Percentiles rank a stretch among this genome's conserved stretches.
Evolutionary conservation across 2,329 filamentous ascomycete genomes (phyloP).

Genomic region (Pestalotiopsis sp.): DNA sequence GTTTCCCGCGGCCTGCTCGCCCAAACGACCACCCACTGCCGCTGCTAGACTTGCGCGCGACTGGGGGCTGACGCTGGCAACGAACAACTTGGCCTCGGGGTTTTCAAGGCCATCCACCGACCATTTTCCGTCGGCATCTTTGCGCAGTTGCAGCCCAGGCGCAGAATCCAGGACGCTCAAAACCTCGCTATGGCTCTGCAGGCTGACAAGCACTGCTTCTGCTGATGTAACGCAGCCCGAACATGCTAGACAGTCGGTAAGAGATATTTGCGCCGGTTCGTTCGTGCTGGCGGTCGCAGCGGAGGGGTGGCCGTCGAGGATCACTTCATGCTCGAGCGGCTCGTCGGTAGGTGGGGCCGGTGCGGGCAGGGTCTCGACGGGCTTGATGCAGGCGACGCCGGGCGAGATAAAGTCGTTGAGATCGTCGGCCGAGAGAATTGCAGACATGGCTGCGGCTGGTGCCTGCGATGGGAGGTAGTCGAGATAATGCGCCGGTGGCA

Average conservation of each 20-base stretch:
- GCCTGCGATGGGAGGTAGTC: not conserved
- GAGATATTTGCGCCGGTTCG: constrained; percentile 85
- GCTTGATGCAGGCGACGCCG: constrained; percentile 97
- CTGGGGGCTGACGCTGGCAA: constrained; percentile 93
- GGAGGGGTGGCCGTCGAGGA: constrained; percentile 80
- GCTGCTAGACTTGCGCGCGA: constrained; percentile 86
- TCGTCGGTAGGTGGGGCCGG: constrained; percentile 47
- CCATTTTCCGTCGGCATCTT: constrained; percentile 35
- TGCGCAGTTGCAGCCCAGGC: constrained; percentile 47
- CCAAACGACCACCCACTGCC: constrained; percentile 72
- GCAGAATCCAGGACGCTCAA: constrained; percentile 76
- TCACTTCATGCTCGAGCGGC: constrained; percentile 75
- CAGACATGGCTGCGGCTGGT: constrained; percentile 70
- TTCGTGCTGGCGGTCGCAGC: constrained; percentile 54
- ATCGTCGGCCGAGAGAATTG: constrained; percentile 94
- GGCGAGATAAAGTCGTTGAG: constrained; percentile 99
- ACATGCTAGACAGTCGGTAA: constrained; percentile 96
- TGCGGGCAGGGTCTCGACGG: constrained; percentile 85
- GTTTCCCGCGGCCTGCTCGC: constrained; percentile 72
- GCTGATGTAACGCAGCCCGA: constrained; percentile 97
- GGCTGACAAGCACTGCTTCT: constrained; percentile 91
- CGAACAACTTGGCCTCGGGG: constrained; percentile 73
- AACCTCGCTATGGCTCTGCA: constrained; percentile 94
- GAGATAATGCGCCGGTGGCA: not conserved
- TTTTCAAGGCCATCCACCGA: constrained; percentile 56